Conservation (phyloP, 495 filamentous ascomycete species). For the Pseudevernia furfuracea region DNA sequence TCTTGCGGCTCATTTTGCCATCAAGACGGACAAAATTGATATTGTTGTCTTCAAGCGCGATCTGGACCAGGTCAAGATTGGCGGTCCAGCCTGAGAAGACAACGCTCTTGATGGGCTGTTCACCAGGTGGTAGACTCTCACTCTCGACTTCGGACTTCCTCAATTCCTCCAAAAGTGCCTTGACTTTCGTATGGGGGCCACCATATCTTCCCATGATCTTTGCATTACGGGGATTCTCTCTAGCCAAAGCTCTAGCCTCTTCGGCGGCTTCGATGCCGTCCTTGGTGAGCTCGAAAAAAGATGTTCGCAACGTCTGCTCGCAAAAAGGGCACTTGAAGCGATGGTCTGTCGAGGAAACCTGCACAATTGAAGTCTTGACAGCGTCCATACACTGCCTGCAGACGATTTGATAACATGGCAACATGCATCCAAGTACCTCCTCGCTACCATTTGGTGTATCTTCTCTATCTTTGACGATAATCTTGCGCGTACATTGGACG, state of each 20-base stretch:
- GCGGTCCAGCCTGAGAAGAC: slow-evolving; percentile 92
- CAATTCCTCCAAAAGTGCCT: slow-evolving; percentile 63
- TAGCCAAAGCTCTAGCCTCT: slow-evolving; percentile 41
- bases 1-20: slow-evolving; percentile 69
- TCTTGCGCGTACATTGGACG: slow-evolving; percentile 54
- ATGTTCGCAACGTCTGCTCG: slow-evolving; percentile 47
- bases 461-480: slow-evolving; percentile 41
- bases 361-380: slow-evolving; percentile 36
- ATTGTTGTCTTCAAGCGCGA: slow-evolving; percentile 61
- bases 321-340: slow-evolving; percentile 58
- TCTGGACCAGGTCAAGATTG: slow-evolving; percentile 86
- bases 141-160: slow-evolving; percentile 52
- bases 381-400: slow-evolving; percentile 63
- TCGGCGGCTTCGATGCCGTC: slow-evolving; percentile 53
- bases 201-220: slow-evolving; percentile 63
- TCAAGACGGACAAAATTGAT: slow-evolving; percentile 76
- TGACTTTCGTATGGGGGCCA: slow-evolving; percentile 86
- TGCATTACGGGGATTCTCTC: slow-evolving; percentile 44
- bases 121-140: slow-evolving; percentile 44
- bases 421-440: slow-evolving; percentile 65
- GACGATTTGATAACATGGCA: slow-evolving; percentile 74
- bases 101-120: slow-evolving; percentile 76
- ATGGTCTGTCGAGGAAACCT: slow-evolving; percentile 32
- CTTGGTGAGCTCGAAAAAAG: slow-evolving; percentile 59
- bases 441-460: slow-evolving; percentile 49